Base-by-base conservation (phyloP, 768 basidiomycete species). In the Tulasnella sp. region DNA sequence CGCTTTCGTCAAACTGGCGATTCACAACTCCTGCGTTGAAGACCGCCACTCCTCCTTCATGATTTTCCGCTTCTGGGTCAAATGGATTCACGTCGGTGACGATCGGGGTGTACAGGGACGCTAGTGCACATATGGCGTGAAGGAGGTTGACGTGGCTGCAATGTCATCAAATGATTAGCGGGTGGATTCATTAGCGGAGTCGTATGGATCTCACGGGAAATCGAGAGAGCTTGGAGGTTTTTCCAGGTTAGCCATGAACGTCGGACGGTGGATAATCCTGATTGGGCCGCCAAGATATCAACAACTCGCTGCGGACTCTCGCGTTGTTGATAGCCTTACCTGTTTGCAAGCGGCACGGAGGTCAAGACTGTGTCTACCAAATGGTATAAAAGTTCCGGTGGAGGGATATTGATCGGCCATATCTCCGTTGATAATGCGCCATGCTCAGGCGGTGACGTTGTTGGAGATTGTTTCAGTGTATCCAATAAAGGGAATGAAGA, bases 61-160 rank as follows among this genome's bases (percentile, higher is more conserved):
- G 11, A 4, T 15, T 26, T 23, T 56, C 45, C 42, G 26, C 9
- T 24, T 34, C 27, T 13, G 42, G 15, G 43, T 53, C 52, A 2
- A 32, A 34, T 4, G 32, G 52, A 21, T 32, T 8, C n/a, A 23
- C 21, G n/a, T 56, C 55, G 9, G 9, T n/a, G 3, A 60, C 50
- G 17, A 51, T 34, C 2, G 61, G 44, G 8, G 62, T 45, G 26
- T 63, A 60, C 2, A 63, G 4, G 15, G 61, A 61, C 19, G 60
- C 61, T 23, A 63, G 38, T 2, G 45, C 60, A 26, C 61, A 63
- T 19, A 63, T 63, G 11, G 61, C 61, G 29, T 63, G 61, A 4
- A 63, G 45, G 17, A 63, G 47, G 17, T 45, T 24, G 27, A 51
- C 21, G 11, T 56, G 55, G 5, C 55, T 56, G 15, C 3, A 9